phyloP scores from a whole-genome alignment of 768 basidiomycete genomes.

The Termitomyces sp. region DNA sequence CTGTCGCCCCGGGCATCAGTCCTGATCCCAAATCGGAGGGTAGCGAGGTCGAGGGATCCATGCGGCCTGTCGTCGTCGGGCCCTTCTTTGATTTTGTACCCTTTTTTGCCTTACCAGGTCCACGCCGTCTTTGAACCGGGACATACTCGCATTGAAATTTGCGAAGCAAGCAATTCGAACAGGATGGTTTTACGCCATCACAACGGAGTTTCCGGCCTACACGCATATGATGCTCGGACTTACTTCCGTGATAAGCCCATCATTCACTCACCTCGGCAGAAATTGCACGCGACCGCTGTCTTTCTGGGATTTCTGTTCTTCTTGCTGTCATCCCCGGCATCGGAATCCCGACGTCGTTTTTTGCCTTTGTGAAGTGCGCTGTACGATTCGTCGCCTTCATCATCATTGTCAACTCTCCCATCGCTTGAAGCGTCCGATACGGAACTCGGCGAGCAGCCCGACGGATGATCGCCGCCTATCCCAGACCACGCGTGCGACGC shows the following conservation, averaged over 20 bases:
- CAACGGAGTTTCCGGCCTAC: slow-evolving; percentile 72
- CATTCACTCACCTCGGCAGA: slow-evolving; percentile 57
- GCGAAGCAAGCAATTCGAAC: slow-evolving; percentile 56
- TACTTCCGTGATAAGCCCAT: background rate
- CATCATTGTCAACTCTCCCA: slow-evolving; percentile 17
- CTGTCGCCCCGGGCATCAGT: slow-evolving; percentile 4
- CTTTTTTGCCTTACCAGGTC: slow-evolving; percentile 71
- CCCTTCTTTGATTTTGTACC: slow-evolving; percentile 44
- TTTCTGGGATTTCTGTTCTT: slow-evolving; percentile 34
- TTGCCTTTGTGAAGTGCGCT: slow-evolving; percentile 19
- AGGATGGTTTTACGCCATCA: slow-evolving; percentile 59
- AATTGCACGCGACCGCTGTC: slow-evolving; percentile 66
- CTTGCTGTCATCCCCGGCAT: slow-evolving; percentile 19
- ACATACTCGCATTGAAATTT: slow-evolving; percentile 49
- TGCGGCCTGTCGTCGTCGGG: slow-evolving; percentile 9
- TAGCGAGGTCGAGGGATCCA: slow-evolving; percentile 11
- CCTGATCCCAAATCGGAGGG: slow-evolving; percentile 11
- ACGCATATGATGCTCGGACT: background rate
- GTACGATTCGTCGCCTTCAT: slow-evolving; percentile 18
- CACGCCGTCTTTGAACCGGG: slow-evolving; percentile 48
- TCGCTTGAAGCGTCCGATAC: slow-evolving; percentile 16
- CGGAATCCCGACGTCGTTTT: slow-evolving; percentile 22
- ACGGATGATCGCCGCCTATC: slow-evolving; percentile 8
- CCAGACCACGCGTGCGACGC: slow-evolving; percentile 10
- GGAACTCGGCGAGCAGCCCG: slow-evolving; percentile 14